A percentile compares a stretch with the other conserved stretches of the same genome.
Evolutionary conservation across 495 filamentous ascomycete genomes (phyloP).

Genomic region (Bathelium albidoporum): DNA sequence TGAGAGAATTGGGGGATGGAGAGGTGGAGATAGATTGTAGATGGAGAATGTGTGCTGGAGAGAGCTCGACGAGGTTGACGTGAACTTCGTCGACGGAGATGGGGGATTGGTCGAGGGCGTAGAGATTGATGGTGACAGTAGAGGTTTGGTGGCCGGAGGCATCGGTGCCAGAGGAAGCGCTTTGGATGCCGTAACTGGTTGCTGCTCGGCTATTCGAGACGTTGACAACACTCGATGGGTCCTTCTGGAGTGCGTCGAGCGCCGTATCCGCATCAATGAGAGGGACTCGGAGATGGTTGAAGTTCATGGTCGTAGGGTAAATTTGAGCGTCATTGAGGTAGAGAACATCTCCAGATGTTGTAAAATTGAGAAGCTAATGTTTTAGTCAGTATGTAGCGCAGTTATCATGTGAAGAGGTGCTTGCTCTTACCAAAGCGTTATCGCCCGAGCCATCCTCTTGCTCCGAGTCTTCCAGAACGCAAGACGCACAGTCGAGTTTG

Average conservation of each 20-base stretch:
- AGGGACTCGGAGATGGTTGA: background rate
- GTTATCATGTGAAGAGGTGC: background rate
- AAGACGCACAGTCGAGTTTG: background rate
- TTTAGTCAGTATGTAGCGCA: background rate
- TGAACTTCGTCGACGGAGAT: conserved; percentile 1
- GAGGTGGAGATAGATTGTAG: background rate
- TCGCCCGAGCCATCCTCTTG: background rate
- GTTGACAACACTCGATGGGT: background rate
- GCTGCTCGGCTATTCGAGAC: background rate
- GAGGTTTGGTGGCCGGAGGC: background rate
- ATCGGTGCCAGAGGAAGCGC: background rate
- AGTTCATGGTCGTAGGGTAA: background rate
- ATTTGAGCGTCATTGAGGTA: background rate
- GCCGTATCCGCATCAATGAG: background rate
- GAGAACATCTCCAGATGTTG: background rate
- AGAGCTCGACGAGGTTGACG: background rate
- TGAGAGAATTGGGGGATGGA: background rate
- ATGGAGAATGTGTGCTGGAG: background rate
- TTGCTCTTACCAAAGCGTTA: background rate
- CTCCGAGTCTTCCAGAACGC: conserved; percentile 1
- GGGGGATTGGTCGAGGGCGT: conserved; percentile 1
- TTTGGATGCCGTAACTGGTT: background rate
- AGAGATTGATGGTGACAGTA: background rate
- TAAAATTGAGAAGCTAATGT: background rate
- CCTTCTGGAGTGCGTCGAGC: background rate